Conservation (phyloP, 176 grass and related monocot genomes). For the Oryza glaberrima region DNA sequence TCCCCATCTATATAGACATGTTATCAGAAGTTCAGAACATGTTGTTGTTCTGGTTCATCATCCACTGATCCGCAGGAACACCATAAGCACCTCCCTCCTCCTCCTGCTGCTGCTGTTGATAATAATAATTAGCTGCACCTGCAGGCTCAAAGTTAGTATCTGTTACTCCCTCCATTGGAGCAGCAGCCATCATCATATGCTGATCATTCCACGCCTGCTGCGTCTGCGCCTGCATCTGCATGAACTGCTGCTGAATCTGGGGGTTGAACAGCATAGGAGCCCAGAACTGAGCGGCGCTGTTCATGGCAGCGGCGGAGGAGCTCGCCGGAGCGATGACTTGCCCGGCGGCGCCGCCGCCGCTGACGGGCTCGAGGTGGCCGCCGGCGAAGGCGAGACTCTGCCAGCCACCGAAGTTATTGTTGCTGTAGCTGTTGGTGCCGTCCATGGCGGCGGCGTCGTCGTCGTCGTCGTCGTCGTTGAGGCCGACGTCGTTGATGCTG, state of each 20-base stretch:
- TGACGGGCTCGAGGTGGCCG: not conserved
- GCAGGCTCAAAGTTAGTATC: not conserved
- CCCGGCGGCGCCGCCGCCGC: too few relatives aligned
- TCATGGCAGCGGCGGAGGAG: not conserved
- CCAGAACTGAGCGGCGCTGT: not conserved
- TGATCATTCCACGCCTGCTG: not conserved
- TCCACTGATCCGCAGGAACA: not conserved
- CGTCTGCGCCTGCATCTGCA: not conserved
- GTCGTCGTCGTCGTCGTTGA: not conserved
- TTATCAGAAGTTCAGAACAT: not conserved
- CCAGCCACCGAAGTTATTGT: not conserved
- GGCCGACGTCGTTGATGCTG: conserved; percentile 31
- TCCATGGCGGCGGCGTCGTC: too few relatives aligned
- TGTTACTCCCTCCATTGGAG: not conserved
- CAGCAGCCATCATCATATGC: not conserved
- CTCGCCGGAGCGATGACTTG: not conserved
- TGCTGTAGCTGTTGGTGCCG: not conserved
- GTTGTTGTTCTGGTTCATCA: not conserved
- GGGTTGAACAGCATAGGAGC: not conserved
- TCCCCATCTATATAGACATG: too few relatives aligned
- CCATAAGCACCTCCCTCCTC: not conserved
- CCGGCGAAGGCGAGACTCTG: not conserved
- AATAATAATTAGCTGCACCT: not conserved
- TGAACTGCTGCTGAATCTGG: not conserved
- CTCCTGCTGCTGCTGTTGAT: not conserved